Evolutionary conservation across 345 rosid species (phyloP).

Genomic region (Carallia pectinifolia): DNA sequence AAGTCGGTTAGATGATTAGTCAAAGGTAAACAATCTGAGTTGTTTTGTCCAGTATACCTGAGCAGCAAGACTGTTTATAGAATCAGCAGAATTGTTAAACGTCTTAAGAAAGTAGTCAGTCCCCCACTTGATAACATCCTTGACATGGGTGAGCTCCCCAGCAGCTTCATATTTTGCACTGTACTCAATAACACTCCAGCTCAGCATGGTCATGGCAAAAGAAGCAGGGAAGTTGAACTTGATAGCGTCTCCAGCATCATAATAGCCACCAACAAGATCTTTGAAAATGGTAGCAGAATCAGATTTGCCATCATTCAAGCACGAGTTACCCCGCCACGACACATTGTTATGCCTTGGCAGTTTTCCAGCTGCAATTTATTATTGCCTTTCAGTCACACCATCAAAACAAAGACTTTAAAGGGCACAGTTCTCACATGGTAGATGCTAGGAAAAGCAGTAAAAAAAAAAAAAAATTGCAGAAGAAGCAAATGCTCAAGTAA

Average conservation of each 20-base stretch:
- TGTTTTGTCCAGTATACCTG: conserved; percentile 45
- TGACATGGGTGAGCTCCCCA: conserved; percentile 86
- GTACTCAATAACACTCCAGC: conserved; percentile 98
- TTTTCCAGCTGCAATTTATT: conserved; percentile 64
- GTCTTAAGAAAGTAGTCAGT: conserved; percentile 90
- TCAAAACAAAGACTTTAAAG: background rate
- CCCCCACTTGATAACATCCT: conserved; percentile 94
- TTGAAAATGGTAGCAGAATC: conserved; percentile 44
- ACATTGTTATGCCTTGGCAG: conserved; percentile 89
- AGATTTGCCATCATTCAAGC: conserved; percentile 76
- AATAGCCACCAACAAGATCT: conserved; percentile 82
- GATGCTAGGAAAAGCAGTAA: too few species aligned
- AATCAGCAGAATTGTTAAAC: conserved; percentile 74
- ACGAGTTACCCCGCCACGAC: conserved; percentile 90
- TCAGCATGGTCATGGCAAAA: conserved; percentile 94
- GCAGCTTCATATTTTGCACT: conserved; percentile 88
- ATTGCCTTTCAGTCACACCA: too few species aligned
- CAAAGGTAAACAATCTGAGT: background rate
- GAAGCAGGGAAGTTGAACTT: conserved; percentile 87
- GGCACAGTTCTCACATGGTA: too few species aligned
- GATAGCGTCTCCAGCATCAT: conserved; percentile 96
- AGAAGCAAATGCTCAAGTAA: too few species aligned
- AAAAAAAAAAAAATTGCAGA: too few species aligned
- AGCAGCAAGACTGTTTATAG: conserved; percentile 52
- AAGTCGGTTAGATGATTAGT: too few species aligned